Conservation (phyloP, 768 basidiomycete species). For the Calocybe gangraenosa region DNA sequence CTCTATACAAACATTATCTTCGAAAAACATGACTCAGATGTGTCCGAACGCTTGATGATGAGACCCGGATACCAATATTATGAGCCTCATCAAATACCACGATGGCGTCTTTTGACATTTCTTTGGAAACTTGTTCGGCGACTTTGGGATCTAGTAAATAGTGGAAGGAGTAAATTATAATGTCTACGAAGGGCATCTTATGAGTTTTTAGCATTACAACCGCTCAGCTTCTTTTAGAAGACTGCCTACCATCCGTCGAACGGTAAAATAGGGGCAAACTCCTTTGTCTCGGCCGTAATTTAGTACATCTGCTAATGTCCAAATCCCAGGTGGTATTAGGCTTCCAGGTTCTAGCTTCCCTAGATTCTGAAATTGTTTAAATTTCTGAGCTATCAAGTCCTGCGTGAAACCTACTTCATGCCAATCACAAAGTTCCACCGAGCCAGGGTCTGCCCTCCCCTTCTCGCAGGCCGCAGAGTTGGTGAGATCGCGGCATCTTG, state of each 20-base stretch:
- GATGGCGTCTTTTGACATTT: slow-evolving; percentile 95
- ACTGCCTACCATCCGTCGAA: slow-evolving; percentile 81
- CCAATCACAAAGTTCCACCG: slow-evolving; percentile 88
- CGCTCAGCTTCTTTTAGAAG: background rate
- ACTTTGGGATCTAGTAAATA: slow-evolving; percentile 98
- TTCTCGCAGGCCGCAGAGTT: slow-evolving; percentile 80
- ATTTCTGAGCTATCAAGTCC: slow-evolving; percentile 3
- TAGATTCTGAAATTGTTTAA: slow-evolving; percentile 55
- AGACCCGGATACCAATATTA: slow-evolving; percentile 72
- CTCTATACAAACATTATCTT: slow-evolving; percentile 99
- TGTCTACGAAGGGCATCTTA: slow-evolving; percentile 92
- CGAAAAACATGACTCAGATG: slow-evolving; percentile 22
- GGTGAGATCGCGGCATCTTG: slow-evolving; percentile 93
- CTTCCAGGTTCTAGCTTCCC: slow-evolving; percentile 78
- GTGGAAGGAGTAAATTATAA: slow-evolving; percentile 99
- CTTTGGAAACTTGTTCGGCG: slow-evolving; percentile 97
- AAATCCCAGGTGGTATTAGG: slow-evolving; percentile 81
- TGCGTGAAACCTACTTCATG: slow-evolving; percentile 69
- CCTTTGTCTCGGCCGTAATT: slow-evolving; percentile 82
- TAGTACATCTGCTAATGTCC: slow-evolving; percentile 91
- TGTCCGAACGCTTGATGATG: background rate
- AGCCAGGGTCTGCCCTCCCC: slow-evolving; percentile 81
- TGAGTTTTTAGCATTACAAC: slow-evolving; percentile 7
- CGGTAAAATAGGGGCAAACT: slow-evolving; percentile 93
- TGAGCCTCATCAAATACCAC: slow-evolving; percentile 99